These are phyloP conservation scores for Huntiella bhutanensis DNA, from an alignment of 2,329 filamentous ascomycete genomes.

Conservation along the genomic window DNA sequence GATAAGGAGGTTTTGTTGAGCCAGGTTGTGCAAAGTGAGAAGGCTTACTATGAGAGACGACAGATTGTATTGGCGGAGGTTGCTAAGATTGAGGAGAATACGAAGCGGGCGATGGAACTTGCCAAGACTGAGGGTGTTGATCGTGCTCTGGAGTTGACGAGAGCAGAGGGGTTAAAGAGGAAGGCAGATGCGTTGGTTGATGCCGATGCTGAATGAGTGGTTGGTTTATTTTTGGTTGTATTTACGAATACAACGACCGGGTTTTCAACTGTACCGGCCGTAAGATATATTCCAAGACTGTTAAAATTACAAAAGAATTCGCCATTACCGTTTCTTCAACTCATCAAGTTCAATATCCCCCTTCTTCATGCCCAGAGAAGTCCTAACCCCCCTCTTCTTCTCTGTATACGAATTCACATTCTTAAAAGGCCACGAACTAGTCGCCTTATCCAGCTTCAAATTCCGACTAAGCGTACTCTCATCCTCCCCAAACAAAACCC, in stretches of 20 bases:
- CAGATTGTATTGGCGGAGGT: conserved; percentile 26
- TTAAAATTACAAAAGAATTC: not conserved
- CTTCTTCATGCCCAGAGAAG: not conserved
- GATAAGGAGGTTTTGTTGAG: conserved; percentile 66
- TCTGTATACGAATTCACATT: conserved; percentile 20
- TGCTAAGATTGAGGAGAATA: conserved; percentile 17
- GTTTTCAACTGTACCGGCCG: conserved; percentile 1
- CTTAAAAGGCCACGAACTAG: conserved; percentile 22
- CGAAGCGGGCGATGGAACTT: conserved; percentile 11
- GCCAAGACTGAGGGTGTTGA: conserved; percentile 4
- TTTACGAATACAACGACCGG: not conserved
- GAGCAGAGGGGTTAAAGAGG: not conserved
- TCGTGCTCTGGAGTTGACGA: not conserved
- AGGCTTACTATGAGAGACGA: conserved; percentile 42
- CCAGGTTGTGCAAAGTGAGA: conserved; percentile 48
- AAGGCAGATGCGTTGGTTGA: not conserved
- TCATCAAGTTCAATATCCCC: not conserved
- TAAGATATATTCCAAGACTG: no score
- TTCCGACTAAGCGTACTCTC: conserved; percentile 21
- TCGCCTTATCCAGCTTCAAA: conserved; percentile 22
- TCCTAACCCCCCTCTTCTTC: conserved; percentile 22
- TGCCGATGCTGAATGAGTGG: not conserved
- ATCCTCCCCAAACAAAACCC: conserved; percentile 22
- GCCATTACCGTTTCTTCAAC: not conserved
- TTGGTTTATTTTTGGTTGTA: not conserved